These are phyloP conservation scores for Lepiota subincarnata DNA, from an alignment of 768 basidiomycete species.

Conservation along the genomic window DNA sequence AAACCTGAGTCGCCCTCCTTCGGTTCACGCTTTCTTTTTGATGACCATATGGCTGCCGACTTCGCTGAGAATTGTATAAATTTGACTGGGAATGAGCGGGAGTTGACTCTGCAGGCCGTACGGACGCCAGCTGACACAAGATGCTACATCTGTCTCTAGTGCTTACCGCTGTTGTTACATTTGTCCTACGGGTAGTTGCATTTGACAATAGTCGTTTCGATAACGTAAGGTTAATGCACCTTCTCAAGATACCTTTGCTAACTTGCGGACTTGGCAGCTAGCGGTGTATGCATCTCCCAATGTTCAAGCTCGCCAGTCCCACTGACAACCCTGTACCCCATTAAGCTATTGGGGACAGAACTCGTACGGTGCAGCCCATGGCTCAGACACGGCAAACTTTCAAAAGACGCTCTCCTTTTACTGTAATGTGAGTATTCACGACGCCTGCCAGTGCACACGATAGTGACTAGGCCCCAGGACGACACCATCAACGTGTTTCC, in stretches of 20 bases:
- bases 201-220: constrained; percentile 59
- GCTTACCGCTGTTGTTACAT: constrained; percentile 3
- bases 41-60: background rate
- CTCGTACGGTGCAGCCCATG: constrained; percentile 59
- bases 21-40: background rate
- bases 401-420: constrained; percentile 63
- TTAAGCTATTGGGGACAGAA: constrained; percentile 73
- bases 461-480: constrained; percentile 36
- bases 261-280: constrained; percentile 31
- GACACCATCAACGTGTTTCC: constrained; percentile 66
- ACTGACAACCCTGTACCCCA: background rate
- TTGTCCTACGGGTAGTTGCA: constrained; percentile 22
- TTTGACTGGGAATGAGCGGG: no score
- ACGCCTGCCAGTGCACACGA: background rate
- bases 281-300: constrained; percentile 40
- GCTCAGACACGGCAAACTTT: constrained; percentile 43
- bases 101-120: background rate
- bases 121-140: background rate
- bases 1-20: constrained; percentile 1
- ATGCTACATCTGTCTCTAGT: background rate
- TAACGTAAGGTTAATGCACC: constrained; percentile 42
- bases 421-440: constrained; percentile 41
- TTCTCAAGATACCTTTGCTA: background rate
- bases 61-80: background rate
- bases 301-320: background rate